Conservation (phyloP, 352 stramenopile genomes). For the Pythium biforme region DNA sequence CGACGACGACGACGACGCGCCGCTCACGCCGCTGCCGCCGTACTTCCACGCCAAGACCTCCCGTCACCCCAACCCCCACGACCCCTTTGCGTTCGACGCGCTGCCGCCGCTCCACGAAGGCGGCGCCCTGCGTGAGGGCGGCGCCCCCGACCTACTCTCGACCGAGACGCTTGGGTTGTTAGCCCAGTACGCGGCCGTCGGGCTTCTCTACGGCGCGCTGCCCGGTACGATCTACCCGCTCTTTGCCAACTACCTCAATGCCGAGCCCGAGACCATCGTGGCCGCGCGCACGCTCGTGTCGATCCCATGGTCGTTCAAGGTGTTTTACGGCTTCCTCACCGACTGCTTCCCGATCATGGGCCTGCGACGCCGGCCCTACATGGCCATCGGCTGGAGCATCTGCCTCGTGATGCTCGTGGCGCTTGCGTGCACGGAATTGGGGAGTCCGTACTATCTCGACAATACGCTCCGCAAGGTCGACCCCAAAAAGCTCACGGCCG, state of each 20-base stretch:
- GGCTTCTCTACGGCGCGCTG: slow-evolving; percentile 28
- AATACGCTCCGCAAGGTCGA: slow-evolving; percentile 5
- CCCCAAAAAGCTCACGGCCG: background rate
- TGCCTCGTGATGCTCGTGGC: slow-evolving; percentile 24
- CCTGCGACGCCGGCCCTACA: slow-evolving; percentile 31
- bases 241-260: slow-evolving; percentile 34
- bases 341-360: slow-evolving; percentile 33
- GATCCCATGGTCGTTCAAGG: slow-evolving; percentile 41
- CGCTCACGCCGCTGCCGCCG: slow-evolving; percentile 4
- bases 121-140: slow-evolving; percentile 30
- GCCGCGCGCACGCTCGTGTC: slow-evolving; percentile 29
- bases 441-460: slow-evolving; percentile 28
- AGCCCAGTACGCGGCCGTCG: slow-evolving; percentile 34
- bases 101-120: slow-evolving; percentile 1
- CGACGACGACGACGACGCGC: slow-evolving; percentile 3
- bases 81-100: background rate
- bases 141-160: slow-evolving; percentile 24
- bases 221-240: slow-evolving; percentile 33
- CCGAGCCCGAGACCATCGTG: slow-evolving; percentile 25
- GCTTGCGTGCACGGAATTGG: slow-evolving; percentile 23
- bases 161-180: slow-evolving; percentile 29
- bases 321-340: slow-evolving; percentile 36
- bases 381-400: slow-evolving; percentile 32
- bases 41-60: background rate
- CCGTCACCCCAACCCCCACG: background rate